phyloP scores from a whole-genome alignment of 805 yeast genomes.

The Saccharomyces eubayanus region DNA sequence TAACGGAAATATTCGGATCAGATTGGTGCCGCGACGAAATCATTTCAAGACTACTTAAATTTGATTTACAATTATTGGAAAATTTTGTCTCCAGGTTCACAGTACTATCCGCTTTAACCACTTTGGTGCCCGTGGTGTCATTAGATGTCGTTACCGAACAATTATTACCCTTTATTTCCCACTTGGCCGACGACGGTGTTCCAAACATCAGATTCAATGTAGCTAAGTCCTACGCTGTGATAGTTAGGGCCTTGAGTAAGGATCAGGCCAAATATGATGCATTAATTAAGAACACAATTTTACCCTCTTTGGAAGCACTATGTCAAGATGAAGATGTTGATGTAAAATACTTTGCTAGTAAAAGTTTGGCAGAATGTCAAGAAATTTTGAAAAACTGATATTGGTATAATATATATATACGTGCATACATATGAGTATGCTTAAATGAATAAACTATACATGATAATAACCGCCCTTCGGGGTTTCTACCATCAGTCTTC shows the following conservation, averaged over 20 bases:
- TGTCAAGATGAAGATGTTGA: slow-evolving; percentile 73
- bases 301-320: slow-evolving; percentile 59
- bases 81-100: slow-evolving; percentile 92
- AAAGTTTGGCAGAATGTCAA: slow-evolving; percentile 42
- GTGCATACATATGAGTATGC: neutral
- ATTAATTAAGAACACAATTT: slow-evolving; percentile 43
- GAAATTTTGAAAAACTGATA: slow-evolving; percentile 1
- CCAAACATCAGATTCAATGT: slow-evolving; percentile 94
- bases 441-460: neutral
- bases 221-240: slow-evolving; percentile 68
- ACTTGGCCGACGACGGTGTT: slow-evolving; percentile 68
- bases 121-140: slow-evolving; percentile 64
- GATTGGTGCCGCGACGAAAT: slow-evolving; percentile 88
- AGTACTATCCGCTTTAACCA: slow-evolving; percentile 79
- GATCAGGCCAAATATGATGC: slow-evolving; percentile 21
- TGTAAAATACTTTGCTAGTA: slow-evolving; percentile 76
- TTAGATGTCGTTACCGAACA: slow-evolving; percentile 48
- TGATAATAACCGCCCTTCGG: neutral
- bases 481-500: neutral
- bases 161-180: slow-evolving; percentile 71
- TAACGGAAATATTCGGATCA: slow-evolving; percentile 83
- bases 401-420: neutral
- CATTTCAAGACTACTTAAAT: slow-evolving; percentile 59
- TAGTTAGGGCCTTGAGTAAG: slow-evolving; percentile 45
- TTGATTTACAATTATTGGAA: slow-evolving; percentile 32